Evolutionary conservation across 116 monocot species (phyloP).

Genomic region (Phalaenopsis hybrid): DNA sequence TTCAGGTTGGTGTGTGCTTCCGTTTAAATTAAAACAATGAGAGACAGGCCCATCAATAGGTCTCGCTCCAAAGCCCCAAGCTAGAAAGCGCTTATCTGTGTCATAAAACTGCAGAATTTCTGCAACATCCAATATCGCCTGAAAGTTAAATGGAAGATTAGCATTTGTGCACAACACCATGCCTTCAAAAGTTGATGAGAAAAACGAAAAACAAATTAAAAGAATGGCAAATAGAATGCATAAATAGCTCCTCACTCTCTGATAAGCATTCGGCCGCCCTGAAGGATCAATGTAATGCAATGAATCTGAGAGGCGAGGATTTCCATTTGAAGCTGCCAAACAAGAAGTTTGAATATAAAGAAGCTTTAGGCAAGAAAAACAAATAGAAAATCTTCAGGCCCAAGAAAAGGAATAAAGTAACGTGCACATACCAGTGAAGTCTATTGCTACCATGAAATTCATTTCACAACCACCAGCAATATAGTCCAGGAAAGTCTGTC

Average conservation of each 20-base stretch:
- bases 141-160: slow-evolving; percentile 9
- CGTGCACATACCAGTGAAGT: slow-evolving; percentile 67
- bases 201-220: not conserved
- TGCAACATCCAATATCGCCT: slow-evolving; percentile 89
- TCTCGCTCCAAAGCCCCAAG: slow-evolving; percentile 98
- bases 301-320: slow-evolving; percentile 90
- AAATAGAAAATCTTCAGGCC: not conserved
- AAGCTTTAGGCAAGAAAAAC: not conserved
- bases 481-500: slow-evolving; percentile 79
- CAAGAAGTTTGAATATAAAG: slow-evolving; percentile 11
- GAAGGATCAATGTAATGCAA: slow-evolving; percentile 95
- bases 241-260: slow-evolving; percentile 63
- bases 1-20: slow-evolving; percentile 72
- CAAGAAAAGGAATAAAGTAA: not conserved
- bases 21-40: slow-evolving; percentile 96
- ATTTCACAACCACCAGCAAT: slow-evolving; percentile 77
- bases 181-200: slow-evolving; percentile 4
- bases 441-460: slow-evolving; percentile 92
- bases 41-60: slow-evolving; percentile 97
- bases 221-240: slow-evolving; percentile 1
- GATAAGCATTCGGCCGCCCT: slow-evolving; percentile 89
- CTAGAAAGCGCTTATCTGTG: slow-evolving; percentile 66
- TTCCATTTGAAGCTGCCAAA: slow-evolving; percentile 91
- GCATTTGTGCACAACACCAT: slow-evolving; percentile 1
- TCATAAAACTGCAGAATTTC: slow-evolving; percentile 89